phyloP scores from a whole-genome alignment of 2,329 filamentous ascomycete species.

The Sporothrix luriei region DNA sequence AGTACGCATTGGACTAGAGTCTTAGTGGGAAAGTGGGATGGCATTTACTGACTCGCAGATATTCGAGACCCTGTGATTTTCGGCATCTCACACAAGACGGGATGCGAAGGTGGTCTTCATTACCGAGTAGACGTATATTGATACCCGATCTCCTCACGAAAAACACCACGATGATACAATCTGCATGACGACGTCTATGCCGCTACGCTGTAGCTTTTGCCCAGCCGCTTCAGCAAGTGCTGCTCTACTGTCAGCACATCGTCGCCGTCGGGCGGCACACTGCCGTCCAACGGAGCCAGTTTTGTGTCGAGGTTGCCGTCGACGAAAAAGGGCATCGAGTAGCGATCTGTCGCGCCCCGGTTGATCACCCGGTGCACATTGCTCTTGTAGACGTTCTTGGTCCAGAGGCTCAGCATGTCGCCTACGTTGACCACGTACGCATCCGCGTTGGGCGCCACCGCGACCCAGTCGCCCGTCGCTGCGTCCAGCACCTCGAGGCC shows the following conservation, averaged over 20 bases:
- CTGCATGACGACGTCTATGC: neutral
- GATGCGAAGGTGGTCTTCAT: too few species aligned
- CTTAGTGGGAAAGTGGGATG: too few species aligned
- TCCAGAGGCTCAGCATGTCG: conserved; percentile 55
- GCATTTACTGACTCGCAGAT: too few species aligned
- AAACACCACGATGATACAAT: neutral
- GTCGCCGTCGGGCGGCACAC: conserved; percentile 36
- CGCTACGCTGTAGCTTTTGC: conserved; percentile 38
- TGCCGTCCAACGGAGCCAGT: conserved; percentile 43
- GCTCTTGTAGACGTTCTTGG: conserved; percentile 55
- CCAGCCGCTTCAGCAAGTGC: conserved; percentile 43
- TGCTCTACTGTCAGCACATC: conserved; percentile 41
- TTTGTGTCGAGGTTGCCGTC: conserved; percentile 54
- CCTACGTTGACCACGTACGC: conserved; percentile 48
- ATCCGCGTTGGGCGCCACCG: conserved; percentile 49
- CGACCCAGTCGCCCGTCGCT: conserved; percentile 49
- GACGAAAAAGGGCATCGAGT: conserved; percentile 61
- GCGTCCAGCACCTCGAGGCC: conserved; percentile 57
- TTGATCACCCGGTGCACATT: conserved; percentile 61
- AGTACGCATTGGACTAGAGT: too few species aligned
- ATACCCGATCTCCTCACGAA: neutral
- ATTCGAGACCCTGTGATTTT: too few species aligned
- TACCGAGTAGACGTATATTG: neutral
- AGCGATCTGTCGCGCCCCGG: conserved; percentile 53
- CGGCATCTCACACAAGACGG: too few species aligned